Base-by-base conservation (phyloP, 768 basidiomycete genomes). In the Pulveroboletus sp. region DNA sequence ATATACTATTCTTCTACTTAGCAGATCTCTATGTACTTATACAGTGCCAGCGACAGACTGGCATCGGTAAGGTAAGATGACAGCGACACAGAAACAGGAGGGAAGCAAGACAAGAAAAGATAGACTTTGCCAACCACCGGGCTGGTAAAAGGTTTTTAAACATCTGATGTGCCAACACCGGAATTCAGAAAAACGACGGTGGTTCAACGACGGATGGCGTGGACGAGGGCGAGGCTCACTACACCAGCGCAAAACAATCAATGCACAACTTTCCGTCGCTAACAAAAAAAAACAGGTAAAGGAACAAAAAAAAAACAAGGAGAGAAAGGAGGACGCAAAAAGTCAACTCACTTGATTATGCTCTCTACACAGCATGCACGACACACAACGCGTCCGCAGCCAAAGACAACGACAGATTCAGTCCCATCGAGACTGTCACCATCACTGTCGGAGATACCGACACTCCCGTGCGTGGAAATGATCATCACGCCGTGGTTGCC, bases 341-440 rank as follows among this genome's bases (percentile, higher is more conserved):
- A 26, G 7, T 9, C 40, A 59, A 43, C 71, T 57, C 47, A 73
- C 71, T 70, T 69, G 43, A 53, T 50, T 3, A 64, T 57, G 44
- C 64, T 71, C 56, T 72, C 71, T 32, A 71, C 48, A 24, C 69
- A 71, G 33, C 71, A 72, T 30, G 58, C 57, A 15, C 64, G 58
- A 45, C 71, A 72, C 26, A 72, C 59, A 40, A 57, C 50, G 26
- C 69, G 66, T 45, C 69, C 72, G 47, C 71, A 72, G 11, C 71
- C 71, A 1, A 63, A 51, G 26, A 68, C 30, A 37, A 66, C 40
- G 10, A 50, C 42, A 3, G 59, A 38, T 2, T 53, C 57, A 8
- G 46, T 31, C 27, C 33, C 45, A n/a, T 56, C 54, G 17, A 24
- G 17, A 11, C 5, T 5, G 9, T 17, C n/a, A n/a, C 35, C n/a